These are phyloP conservation scores for Blastomyces emzantsi DNA, from an alignment of 2,329 filamentous ascomycete genomes.

Conservation along the genomic window DNA sequence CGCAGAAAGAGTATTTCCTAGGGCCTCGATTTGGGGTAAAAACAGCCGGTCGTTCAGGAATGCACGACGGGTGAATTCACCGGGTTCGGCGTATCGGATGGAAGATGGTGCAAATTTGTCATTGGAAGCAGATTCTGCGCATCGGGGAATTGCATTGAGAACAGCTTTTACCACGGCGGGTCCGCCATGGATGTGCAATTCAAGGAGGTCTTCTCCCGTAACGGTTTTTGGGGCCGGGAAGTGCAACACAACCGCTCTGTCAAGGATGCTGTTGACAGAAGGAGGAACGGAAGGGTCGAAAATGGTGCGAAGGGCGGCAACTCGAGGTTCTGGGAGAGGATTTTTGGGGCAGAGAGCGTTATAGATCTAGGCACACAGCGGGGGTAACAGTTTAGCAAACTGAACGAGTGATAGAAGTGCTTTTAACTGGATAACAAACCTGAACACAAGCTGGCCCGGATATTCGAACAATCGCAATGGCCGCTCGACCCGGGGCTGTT, in stretches of 20 bases:
- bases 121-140: constrained; percentile 16
- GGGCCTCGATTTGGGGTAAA: constrained; percentile 67
- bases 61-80: constrained; percentile 88
- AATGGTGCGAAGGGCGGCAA: constrained; percentile 65
- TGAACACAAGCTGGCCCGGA: constrained; percentile 68
- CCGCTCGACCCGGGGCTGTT: constrained; percentile 73
- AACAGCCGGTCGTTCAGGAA: constrained; percentile 82
- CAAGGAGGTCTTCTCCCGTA: constrained; percentile 86
- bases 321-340: constrained; percentile 48
- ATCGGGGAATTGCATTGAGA: constrained; percentile 59
- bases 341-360: constrained; percentile 50
- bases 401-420: neutral
- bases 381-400: neutral
- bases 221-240: constrained; percentile 75
- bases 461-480: constrained; percentile 81
- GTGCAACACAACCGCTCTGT: constrained; percentile 72
- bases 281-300: constrained; percentile 47
- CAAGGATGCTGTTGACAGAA: constrained; percentile 45
- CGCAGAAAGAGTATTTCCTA: constrained; percentile 52
- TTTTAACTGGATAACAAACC: constrained; percentile 36
- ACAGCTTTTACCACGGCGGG: constrained; percentile 82
- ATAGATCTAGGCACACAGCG: constrained; percentile 49
- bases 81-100: constrained; percentile 84
- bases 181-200: constrained; percentile 91
- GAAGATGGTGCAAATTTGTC: constrained; percentile 8